These are phyloP conservation scores for Coemansia sp. DNA, from an alignment of 192 early-diverging fungal species.

Conservation along the genomic window DNA sequence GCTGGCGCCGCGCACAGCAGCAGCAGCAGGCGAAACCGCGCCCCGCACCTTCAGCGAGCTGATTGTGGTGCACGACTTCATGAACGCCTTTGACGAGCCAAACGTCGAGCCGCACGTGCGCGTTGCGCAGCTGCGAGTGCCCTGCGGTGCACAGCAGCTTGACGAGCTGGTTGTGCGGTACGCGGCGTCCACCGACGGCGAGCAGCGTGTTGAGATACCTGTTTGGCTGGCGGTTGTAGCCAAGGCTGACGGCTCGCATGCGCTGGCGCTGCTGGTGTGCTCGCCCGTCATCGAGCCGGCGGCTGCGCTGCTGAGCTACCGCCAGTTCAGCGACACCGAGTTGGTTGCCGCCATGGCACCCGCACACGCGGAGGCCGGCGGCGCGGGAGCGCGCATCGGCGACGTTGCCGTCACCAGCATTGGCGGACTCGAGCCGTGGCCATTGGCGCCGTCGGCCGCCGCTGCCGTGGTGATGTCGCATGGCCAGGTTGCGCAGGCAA, in stretches of 20 bases:
- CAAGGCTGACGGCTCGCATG: conserved; percentile 24
- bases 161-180: conserved; percentile 25
- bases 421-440: conserved; percentile 38
- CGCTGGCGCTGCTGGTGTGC: conserved; percentile 32
- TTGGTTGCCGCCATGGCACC: conserved; percentile 2
- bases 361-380: conserved; percentile 7
- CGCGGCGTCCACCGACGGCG: conserved; percentile 28
- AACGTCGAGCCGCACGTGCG: conserved; percentile 40
- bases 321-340: conserved; percentile 16
- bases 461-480: not conserved
- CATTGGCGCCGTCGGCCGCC: conserved; percentile 13
- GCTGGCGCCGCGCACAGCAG: conserved; percentile 1
- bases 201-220: conserved; percentile 27
- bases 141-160: not conserved
- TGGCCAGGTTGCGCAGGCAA: conserved; percentile 14
- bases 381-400: conserved; percentile 4
- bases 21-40: not conserved
- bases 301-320: conserved; percentile 9
- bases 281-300: conserved; percentile 14
- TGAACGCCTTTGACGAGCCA: conserved; percentile 16
- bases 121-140: conserved; percentile 29
- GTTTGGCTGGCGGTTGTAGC: conserved; percentile 29
- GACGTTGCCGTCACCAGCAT: conserved; percentile 13
- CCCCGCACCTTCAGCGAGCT: conserved; percentile 34
- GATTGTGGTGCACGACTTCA: conserved; percentile 38